A percentile compares a stretch with the other conserved stretches of the same genome.
phyloP scores from a whole-genome alignment of 139 green algal species.

The Yamagishiella unicocca region DNA sequence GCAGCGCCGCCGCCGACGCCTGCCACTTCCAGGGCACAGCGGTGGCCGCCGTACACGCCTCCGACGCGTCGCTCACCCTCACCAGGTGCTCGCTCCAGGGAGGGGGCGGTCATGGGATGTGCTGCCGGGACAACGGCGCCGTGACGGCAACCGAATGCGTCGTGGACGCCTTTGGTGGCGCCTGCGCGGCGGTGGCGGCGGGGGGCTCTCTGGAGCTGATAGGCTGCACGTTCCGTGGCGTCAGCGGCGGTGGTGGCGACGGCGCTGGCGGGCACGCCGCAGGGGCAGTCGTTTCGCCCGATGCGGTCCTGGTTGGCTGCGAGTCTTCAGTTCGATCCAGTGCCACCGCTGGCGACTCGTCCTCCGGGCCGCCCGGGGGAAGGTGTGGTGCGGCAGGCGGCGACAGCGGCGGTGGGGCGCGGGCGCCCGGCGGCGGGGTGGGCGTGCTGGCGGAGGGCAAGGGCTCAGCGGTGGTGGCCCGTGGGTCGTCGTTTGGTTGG shows the following conservation, averaged over 20 bases:
- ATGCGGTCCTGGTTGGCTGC: too few relatives aligned
- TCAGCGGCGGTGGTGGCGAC: too few relatives aligned
- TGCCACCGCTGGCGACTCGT: too few relatives aligned
- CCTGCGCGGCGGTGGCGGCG: background rate
- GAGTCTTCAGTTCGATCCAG: too few relatives aligned
- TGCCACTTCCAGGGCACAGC: background rate
- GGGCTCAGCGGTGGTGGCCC: constrained; percentile 6
- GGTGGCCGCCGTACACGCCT: background rate
- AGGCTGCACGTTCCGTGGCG: background rate
- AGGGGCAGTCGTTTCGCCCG: too few relatives aligned
- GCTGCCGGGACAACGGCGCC: constrained; percentile 14
- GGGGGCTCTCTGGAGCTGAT: constrained; percentile 11
- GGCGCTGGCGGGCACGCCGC: too few relatives aligned
- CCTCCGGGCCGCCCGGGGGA: too few relatives aligned
- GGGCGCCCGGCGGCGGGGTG: background rate
- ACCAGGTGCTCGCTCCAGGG: background rate
- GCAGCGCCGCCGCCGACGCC: background rate
- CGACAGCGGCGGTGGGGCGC: background rate
- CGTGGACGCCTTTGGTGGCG: background rate
- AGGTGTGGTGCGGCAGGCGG: too few relatives aligned
- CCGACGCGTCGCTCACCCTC: background rate
- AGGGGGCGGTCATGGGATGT: background rate
- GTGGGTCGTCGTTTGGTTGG: background rate
- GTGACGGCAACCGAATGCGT: background rate
- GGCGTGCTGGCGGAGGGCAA: constrained; percentile 38